These are phyloP conservation scores for Kazachstania psychrophila DNA, from an alignment of 805 yeast genomes.

Conservation along the genomic window DNA sequence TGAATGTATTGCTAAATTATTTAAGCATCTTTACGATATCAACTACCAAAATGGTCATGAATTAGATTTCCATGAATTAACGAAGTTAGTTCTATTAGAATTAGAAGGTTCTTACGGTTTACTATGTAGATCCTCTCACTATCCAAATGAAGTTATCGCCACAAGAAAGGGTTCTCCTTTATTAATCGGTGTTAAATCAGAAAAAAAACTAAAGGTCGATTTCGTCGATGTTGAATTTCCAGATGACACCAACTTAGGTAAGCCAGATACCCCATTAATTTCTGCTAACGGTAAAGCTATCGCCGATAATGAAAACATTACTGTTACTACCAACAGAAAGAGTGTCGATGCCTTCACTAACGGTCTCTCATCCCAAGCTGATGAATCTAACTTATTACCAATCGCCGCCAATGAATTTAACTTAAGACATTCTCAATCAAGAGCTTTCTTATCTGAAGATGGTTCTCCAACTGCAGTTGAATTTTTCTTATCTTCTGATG, in stretches of 20 bases:
- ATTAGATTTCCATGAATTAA: constrained; percentile 81
- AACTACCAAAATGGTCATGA: constrained; percentile 62
- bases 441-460: constrained; percentile 93
- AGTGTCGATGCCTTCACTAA: constrained; percentile 7
- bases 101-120: constrained; percentile 97
- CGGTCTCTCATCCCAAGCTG: not conserved
- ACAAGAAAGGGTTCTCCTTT: constrained; percentile 98
- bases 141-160: constrained; percentile 92
- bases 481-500: constrained; percentile 92
- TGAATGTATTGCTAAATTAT: constrained; percentile 93
- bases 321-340: constrained; percentile 5
- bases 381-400: constrained; percentile 34
- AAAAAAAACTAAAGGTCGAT: constrained; percentile 89
- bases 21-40: constrained; percentile 81
- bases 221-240: constrained; percentile 98
- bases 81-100: constrained; percentile 85
- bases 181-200: constrained; percentile 94
- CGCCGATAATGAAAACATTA: not conserved
- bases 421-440: constrained; percentile 82
- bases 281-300: constrained; percentile 15
- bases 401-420: constrained; percentile 45
- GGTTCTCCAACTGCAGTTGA: constrained; percentile 90
- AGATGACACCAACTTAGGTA: constrained; percentile 39
- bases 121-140: constrained; percentile 82
- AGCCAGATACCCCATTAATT: constrained; percentile 25